These are phyloP conservation scores for Amylocystis lapponica DNA, from an alignment of 768 basidiomycete species.

Conservation along the genomic window DNA sequence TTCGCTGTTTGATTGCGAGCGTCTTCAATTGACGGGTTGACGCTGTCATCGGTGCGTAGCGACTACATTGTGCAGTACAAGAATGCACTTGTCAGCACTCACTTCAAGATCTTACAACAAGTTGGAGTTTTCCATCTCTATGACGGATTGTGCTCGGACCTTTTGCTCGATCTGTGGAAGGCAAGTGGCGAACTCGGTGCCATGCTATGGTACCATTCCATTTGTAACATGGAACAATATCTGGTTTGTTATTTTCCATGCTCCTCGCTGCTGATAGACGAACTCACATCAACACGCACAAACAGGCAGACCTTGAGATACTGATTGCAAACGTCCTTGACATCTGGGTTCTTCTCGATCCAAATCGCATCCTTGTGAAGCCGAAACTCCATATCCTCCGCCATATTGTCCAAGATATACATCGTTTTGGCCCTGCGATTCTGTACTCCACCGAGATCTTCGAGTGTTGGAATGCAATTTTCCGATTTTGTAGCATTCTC, in stretches of 20 bases:
- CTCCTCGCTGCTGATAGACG: background rate
- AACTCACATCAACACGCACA: background rate
- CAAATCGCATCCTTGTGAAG: conserved; percentile 10
- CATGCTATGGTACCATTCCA: conserved; percentile 10
- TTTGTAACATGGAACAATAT: conserved; percentile 8
- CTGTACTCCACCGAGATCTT: conserved; percentile 32
- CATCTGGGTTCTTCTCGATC: conserved; percentile 9
- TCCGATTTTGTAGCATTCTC: conserved; percentile 33
- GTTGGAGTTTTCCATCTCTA: conserved; percentile 24
- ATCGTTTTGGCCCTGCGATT: conserved; percentile 28
- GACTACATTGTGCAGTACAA: conserved; percentile 30
- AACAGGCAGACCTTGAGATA: conserved; percentile 8
- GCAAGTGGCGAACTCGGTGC: conserved; percentile 12
- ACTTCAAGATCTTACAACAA: conserved; percentile 30
- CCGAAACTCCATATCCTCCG: conserved; percentile 13
- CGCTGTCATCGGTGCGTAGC: conserved; percentile 21
- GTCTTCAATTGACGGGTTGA: conserved; percentile 21
- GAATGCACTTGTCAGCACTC: conserved; percentile 30
- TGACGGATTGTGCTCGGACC: conserved; percentile 1
- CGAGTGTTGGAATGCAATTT: conserved; percentile 39
- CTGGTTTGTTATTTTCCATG: conserved; percentile 2
- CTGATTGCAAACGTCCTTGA: conserved; percentile 14
- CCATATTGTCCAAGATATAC: conserved; percentile 12
- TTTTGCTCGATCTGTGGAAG: conserved; percentile 7
- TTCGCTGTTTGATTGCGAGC: conserved; percentile 24